phyloP scores from a whole-genome alignment of 2,329 filamentous ascomycete genomes.

The Pseudogymnoascus sp. region DNA sequence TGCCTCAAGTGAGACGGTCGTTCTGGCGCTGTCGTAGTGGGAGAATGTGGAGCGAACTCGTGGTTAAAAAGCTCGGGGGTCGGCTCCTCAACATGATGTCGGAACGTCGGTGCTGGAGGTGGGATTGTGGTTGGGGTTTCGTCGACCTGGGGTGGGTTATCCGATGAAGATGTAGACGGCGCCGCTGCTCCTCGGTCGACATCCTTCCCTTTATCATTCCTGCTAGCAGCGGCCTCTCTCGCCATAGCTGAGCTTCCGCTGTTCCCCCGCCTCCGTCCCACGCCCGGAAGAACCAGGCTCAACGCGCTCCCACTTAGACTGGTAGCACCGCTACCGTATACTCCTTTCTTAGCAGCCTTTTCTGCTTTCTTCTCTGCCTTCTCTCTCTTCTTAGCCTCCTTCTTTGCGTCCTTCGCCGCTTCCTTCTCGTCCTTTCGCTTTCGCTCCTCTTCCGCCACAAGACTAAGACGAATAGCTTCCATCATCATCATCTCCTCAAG shows the following conservation, averaged over 20 bases:
- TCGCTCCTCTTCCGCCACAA: conserved; percentile 92
- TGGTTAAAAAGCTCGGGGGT: conserved; percentile 30
- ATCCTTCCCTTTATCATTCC: conserved; percentile 56
- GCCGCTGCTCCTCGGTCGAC: conserved; percentile 44
- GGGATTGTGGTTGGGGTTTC: conserved; percentile 10
- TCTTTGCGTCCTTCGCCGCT: conserved; percentile 73
- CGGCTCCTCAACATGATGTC: conserved; percentile 15
- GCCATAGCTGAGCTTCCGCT: conserved; percentile 51
- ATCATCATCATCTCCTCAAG: conserved; percentile 98
- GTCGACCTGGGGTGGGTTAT: neutral
- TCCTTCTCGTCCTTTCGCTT: conserved; percentile 78
- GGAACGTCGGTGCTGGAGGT: conserved; percentile 12
- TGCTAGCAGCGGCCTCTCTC: conserved; percentile 44
- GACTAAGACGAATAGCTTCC: conserved; percentile 82
- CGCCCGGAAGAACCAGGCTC: conserved; percentile 43
- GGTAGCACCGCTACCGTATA: conserved; percentile 37
- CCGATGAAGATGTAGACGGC: neutral
- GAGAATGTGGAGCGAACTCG: conserved; percentile 33
- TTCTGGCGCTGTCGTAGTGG: conserved; percentile 40
- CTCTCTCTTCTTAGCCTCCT: conserved; percentile 72
- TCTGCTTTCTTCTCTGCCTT: conserved; percentile 44
- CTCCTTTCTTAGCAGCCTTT: conserved; percentile 55
- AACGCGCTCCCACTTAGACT: conserved; percentile 58
- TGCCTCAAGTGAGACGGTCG: conserved; percentile 68
- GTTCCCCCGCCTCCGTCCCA: conserved; percentile 49